A percentile compares a stretch with the other conserved stretches of the same genome.
Conservation (phyloP, 2,329 filamentous ascomycete species). For the Chrysoporthe deuterocubensis region DNA sequence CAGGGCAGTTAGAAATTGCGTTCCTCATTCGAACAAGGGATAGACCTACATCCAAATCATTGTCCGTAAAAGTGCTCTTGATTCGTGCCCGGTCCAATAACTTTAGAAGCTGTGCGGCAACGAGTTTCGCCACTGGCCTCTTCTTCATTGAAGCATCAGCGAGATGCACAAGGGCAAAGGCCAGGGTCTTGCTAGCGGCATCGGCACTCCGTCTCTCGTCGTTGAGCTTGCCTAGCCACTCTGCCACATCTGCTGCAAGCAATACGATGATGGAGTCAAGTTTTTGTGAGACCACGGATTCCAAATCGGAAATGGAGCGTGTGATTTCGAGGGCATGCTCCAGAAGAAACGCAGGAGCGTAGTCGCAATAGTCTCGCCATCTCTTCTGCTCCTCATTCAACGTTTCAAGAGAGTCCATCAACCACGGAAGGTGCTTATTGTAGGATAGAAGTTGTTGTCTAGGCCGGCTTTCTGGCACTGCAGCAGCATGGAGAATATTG, state of each 20-base stretch:
- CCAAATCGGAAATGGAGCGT: conserved; percentile 21
- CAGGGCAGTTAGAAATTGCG: neutral
- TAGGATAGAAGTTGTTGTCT: conserved; percentile 41
- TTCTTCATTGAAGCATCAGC: conserved; percentile 31
- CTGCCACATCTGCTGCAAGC: conserved; percentile 32
- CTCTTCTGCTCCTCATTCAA: conserved; percentile 46
- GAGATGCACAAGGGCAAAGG: conserved; percentile 34
- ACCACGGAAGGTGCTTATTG: conserved; percentile 50
- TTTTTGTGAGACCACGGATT: conserved; percentile 33
- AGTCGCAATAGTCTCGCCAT: conserved; percentile 40
- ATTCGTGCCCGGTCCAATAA: conserved; percentile 13
- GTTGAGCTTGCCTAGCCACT: conserved; percentile 27
- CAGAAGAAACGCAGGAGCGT: conserved; percentile 42
- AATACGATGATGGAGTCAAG: conserved; percentile 35
- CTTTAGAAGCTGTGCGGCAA: conserved; percentile 33
- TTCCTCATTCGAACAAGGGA: conserved; percentile 12
- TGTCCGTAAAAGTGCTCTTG: neutral
- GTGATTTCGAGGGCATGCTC: conserved; percentile 39
- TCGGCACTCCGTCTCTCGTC: conserved; percentile 28
- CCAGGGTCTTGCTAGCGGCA: conserved; percentile 28
- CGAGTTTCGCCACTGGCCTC: conserved; percentile 34
- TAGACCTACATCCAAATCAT: conserved; percentile 19
- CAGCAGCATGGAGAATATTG: conserved; percentile 47
- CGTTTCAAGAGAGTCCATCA: conserved; percentile 53
- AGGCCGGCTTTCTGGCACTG: conserved; percentile 40